phyloP scores from a whole-genome alignment of 2,329 filamentous ascomycete genomes.

The Penicillium freii region DNA sequence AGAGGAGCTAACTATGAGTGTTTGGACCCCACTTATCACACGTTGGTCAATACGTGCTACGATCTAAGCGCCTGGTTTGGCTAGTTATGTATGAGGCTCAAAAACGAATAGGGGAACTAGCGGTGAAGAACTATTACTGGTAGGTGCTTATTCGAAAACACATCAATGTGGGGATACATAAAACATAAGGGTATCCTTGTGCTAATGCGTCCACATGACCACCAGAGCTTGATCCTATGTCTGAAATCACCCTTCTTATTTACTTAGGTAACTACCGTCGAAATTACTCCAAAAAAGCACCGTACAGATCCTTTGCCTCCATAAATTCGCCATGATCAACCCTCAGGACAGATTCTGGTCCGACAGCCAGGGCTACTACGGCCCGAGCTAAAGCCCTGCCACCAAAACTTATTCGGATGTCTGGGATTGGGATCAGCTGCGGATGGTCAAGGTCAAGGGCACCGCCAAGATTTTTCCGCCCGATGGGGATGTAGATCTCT shows the following conservation, averaged over 20 bases:
- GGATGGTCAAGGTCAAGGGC: constrained; percentile 15
- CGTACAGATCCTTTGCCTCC: too few species aligned
- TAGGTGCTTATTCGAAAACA: too few species aligned
- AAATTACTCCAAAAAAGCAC: neutral
- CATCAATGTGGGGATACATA: neutral
- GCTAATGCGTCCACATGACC: neutral
- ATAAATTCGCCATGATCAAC: neutral
- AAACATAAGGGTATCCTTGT: neutral
- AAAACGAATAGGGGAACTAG: neutral
- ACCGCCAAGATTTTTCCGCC: constrained; percentile 23
- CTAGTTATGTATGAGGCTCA: too few species aligned
- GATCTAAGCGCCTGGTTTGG: too few species aligned
- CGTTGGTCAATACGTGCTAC: too few species aligned
- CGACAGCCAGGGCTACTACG: constrained; percentile 18
- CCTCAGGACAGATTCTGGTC: constrained; percentile 13
- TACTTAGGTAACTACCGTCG: neutral
- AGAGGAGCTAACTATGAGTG: too few species aligned
- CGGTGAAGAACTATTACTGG: neutral
- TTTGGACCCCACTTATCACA: too few species aligned
- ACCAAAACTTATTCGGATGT: constrained; percentile 21
- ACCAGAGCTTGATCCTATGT: neutral
- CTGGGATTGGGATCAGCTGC: constrained; percentile 24
- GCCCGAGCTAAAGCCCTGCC: constrained; percentile 12
- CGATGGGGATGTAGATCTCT: constrained; percentile 16
- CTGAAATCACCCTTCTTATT: neutral